Evolutionary conservation across 2,329 filamentous ascomycete species (phyloP), one percentile per base, ranked within the genome.

Genomic region (Chrysosporium queenslandicum): DNA sequence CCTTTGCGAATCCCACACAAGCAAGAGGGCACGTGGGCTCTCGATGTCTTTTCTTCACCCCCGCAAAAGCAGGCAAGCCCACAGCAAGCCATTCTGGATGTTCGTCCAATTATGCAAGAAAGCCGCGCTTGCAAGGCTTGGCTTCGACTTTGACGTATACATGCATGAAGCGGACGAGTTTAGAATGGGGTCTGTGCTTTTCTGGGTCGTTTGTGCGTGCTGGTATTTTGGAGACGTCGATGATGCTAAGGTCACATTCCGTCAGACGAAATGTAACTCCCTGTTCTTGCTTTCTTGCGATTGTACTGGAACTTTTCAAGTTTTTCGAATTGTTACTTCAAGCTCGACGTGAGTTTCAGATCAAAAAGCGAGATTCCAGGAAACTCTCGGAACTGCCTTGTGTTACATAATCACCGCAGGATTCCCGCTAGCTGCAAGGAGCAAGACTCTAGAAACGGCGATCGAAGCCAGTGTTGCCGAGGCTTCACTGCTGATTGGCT

Each of bases 11-110:
- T 48, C 46, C 34, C 32, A 48, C 21, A 48, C 46, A 40, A 48
- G 46, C 46, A 48, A 30, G 34, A 48, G 46, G 46, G 34, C 46
- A 48, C 46, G 46, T 48, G 46, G 46, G n/a, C 20, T 20, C 45
- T 9, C 30, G 18, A 14, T 8, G 30, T 25, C 32, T n/a, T n/a
- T n/a, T n/a, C 20, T 23, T 25, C 21, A 34, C 4, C 3, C 16
- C 18, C 27, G 7, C 27, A 34, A 46, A 25, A 23, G n/a, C n/a
- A 16, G 6, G 16, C 27, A 36, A 39, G 12, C 5, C 41, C 2
- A 7, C 7, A 41, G 11, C 39, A 23, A 25, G 39, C 18, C 39
- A 32, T 20, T 32, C 14, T 39, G 14, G 43, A 36, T 36, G 43
- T 46, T 46, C 43, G 16, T 34, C 43, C 16, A 46, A 2, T 47